A percentile compares a stretch with the other conserved stretches of the same genome.
Conservation (phyloP, 1,284 basidiomycete genomes). For the Takashimella tepidaria region DNA sequence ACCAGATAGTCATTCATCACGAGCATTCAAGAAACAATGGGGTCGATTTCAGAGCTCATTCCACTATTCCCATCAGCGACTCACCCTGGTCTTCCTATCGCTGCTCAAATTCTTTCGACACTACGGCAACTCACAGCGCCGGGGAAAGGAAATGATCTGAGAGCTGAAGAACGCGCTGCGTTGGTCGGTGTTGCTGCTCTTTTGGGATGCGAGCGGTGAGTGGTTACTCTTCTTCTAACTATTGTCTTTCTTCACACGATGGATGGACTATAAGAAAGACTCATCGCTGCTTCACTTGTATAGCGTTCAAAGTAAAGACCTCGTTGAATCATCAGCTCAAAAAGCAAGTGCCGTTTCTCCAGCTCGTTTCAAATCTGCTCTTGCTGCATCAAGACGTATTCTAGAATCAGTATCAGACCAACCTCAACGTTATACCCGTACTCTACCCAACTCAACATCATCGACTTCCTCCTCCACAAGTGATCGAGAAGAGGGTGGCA, state of each 20-base stretch:
- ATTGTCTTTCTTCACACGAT: neutral
- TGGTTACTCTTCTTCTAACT: neutral
- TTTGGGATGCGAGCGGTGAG: slow-evolving; percentile 44
- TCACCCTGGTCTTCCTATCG: slow-evolving; percentile 39
- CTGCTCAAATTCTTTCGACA: slow-evolving; percentile 34
- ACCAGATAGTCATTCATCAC: no score
- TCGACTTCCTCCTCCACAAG: neutral
- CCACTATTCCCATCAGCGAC: slow-evolving; percentile 41
- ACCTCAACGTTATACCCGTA: neutral
- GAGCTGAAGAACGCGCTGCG: slow-evolving; percentile 37
- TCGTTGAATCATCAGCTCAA: slow-evolving; percentile 30
- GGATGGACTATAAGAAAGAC: neutral
- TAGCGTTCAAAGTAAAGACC: slow-evolving; percentile 38
- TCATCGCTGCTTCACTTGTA: no score
- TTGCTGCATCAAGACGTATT: slow-evolving; percentile 22
- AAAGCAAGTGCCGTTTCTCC: slow-evolving; percentile 39
- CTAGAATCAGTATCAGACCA: slow-evolving; percentile 9
- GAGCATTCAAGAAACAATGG: no score
- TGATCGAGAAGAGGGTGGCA: neutral
- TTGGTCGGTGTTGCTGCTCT: slow-evolving; percentile 43
- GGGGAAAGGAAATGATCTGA: slow-evolving; percentile 37
- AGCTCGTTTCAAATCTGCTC: slow-evolving; percentile 34
- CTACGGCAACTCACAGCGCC: slow-evolving; percentile 36
- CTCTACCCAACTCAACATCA: slow-evolving; percentile 1
- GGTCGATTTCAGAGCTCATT: slow-evolving; percentile 21